Base-by-base conservation (phyloP, 2,329 filamentous ascomycete species). In the Helotiales sp. region DNA sequence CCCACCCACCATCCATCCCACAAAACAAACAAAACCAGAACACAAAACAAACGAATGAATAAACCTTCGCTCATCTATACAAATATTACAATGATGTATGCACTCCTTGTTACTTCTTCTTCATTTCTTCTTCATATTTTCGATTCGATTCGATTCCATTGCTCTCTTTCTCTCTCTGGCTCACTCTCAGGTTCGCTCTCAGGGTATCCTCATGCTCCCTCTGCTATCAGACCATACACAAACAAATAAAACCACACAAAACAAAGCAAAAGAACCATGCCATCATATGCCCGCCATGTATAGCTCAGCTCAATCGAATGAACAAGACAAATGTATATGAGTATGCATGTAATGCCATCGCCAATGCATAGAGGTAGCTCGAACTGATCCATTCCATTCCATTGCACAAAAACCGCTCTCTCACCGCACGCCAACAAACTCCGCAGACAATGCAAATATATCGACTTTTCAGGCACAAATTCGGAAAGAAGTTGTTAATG, bases 201-300 rank as follows among this genome's bases (percentile, higher is more conserved):
- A 44, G 40, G 40, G 40, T 44, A 44, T 44, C 40, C 40, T 44
- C 40, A 25, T 44, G 24, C 40, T 44, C 40, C 40, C 40, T 44
- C 22, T 15, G n/a, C n/a, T n/a, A 2, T 25, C 36, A 13, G 5
- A 40, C 3, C 27, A 2, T 25, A 15, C 15, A 15, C 22, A 8
- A 10, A 12, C 19, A 15, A 36, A 34, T 34, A 34, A 34, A 34
- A 34, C 31, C 12, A 15, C n/a, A 34, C 31, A 44, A 27, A 15
- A 9, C 10, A 13, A 44, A 44, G n/a, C 17, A 42, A 42, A 42
- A 42, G 17, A n/a, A 42, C 40, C 40, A 44, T 44, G 40, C 40
- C 22, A 44, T 44, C 40, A 27, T 44, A 44, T 44, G 40, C 40
- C 22, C 40, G 8, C 36, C 36, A 40, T 40, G 36, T 40, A 19